A percentile compares a stretch with the other conserved stretches of the same genome.
Evolutionary conservation across 140 eudicot species (phyloP).

Genomic region (Cichorium intybus): DNA sequence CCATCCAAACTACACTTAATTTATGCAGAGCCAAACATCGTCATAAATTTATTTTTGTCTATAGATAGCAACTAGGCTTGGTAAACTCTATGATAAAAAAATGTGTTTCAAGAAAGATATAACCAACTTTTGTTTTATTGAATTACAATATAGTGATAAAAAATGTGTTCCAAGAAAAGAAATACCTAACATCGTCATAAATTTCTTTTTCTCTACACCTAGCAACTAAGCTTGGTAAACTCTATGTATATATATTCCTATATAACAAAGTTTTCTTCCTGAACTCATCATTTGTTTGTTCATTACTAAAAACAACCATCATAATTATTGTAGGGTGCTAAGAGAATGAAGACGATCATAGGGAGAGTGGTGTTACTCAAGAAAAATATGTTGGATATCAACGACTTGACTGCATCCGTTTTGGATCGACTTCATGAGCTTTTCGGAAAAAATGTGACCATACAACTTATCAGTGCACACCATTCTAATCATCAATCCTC

Average conservation of each 20-base stretch:
- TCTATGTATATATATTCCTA: background rate
- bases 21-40: no score
- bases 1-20: no score
- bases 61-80: no score
- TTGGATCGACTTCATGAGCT: constrained; percentile 40
- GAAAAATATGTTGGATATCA: constrained; percentile 47
- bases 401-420: constrained; percentile 34
- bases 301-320: no score
- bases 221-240: background rate
- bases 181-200: background rate
- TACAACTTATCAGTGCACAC: constrained; percentile 45
- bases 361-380: constrained; percentile 61
- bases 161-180: background rate
- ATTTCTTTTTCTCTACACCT: background rate
- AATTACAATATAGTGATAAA: no score
- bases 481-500: background rate
- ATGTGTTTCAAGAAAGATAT: no score
- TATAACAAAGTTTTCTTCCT: background rate
- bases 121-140: no score
- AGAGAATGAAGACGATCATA: constrained; percentile 17
- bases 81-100: no score
- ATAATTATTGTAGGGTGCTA: no score
- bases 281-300: no score
- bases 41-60: no score
- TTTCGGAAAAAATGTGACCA: constrained; percentile 30